These are phyloP conservation scores for Vanilla planifolia DNA, from an alignment of 106 monocot genomes.

Conservation along the genomic window DNA sequence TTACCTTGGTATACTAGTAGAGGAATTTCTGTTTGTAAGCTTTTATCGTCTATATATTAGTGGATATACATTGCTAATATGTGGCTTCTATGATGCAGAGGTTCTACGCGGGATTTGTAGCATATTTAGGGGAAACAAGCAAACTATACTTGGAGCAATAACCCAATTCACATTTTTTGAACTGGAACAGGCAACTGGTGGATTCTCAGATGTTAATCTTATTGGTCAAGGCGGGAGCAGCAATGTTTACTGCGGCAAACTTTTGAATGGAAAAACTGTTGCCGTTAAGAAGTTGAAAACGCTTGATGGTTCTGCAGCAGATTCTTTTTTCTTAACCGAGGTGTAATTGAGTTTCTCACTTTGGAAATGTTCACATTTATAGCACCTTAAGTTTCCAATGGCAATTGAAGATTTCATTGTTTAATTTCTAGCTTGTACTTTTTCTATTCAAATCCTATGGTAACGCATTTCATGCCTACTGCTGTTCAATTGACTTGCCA, in stretches of 20 bases:
- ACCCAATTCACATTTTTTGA: conserved; percentile 69
- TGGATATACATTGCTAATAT: background rate
- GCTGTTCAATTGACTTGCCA: background rate
- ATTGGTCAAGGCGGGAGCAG: conserved; percentile 83
- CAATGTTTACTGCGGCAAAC: conserved; percentile 70
- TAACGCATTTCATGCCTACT: background rate
- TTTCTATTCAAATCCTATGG: background rate
- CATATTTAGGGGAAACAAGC: conserved; percentile 28
- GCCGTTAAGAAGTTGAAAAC: conserved; percentile 77
- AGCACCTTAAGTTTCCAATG: background rate
- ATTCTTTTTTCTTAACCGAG: conserved; percentile 68
- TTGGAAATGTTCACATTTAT: background rate
- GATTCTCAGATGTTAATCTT: conserved; percentile 65
- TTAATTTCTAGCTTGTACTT: background rate
- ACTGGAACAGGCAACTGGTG: conserved; percentile 72
- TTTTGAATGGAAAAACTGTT: conserved; percentile 60
- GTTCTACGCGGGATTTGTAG: conserved; percentile 21
- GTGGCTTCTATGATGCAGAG: conserved; percentile 22
- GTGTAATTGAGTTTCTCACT: conserved; percentile 13
- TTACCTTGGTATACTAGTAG: background rate
- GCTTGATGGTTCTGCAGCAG: conserved; percentile 29
- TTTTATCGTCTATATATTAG: background rate
- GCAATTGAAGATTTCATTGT: background rate
- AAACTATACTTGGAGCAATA: conserved; percentile 38
- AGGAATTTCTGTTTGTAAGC: background rate